Evolutionary conservation across 2,329 filamentous ascomycete species (phyloP), one percentile per base, ranked within the genome.

Genomic region (Colletotrichum acutatum): DNA sequence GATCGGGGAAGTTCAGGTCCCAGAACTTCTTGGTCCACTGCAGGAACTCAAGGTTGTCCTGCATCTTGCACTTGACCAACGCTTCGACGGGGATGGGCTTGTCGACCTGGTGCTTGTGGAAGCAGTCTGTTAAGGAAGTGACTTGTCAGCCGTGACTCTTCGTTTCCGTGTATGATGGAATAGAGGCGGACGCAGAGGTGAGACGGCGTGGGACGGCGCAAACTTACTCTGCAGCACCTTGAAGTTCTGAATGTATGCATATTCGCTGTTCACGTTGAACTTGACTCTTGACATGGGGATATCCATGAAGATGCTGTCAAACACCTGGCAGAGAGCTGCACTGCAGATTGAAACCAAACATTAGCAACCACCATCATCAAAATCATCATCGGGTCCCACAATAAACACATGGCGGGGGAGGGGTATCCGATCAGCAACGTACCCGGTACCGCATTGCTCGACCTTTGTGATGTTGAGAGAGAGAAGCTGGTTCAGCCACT

Each of bases 401-500:
- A 37, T 73, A 42, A 63, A 62, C 67, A 42, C 28, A 66, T 73
- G 66, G 77, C 72, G 78, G 78, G 76, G 79, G 79, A 78, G 76
- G 77, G 75, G 78, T 77, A 88, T 79, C 77, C 76, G 80, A 77
- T 77, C 74, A 53, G 71, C 75, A 49, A 83, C 87, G 79, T 92
- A 98, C 96, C 96, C 97, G 81, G 96, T 98, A 83, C 97, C 97
- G 84, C 96, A 98, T 89, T 99, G 97, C 87, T 99, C 97, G 83
- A 99, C 95, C 86, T 98, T 98, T 80, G 94, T 98, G 80, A 99
- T 92, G 87, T 98, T 99, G 80, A 99, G 93, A 87, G 98, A 95
- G 64, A 99, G 92, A 75, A 99, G 93, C 89, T 94, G 96, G 89
- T 99, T 99, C 77, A 98, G 88, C 97, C 97, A 99, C 86, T 92